phyloP scores from a whole-genome alignment of 1,139 yeast genomes.

The Debaryomyces subglobosus region DNA sequence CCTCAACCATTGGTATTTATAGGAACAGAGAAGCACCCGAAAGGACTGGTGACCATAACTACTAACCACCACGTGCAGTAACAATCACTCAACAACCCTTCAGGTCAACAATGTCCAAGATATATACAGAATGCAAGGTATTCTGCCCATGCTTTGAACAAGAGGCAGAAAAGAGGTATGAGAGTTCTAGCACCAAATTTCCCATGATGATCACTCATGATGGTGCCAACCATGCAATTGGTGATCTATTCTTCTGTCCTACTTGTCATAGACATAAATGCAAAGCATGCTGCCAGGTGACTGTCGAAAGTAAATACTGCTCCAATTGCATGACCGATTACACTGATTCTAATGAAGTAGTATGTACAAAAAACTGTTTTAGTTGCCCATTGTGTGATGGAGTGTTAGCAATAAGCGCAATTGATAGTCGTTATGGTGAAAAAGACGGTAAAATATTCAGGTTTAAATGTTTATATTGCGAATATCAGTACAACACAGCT shows the following conservation, averaged over 20 bases:
- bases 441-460: slow-evolving; percentile 35
- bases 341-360: slow-evolving; percentile 24
- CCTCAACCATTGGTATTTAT: not conserved
- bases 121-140: slow-evolving; percentile 13
- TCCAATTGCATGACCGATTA: slow-evolving; percentile 41
- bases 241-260: slow-evolving; percentile 41
- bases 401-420: slow-evolving; percentile 28
- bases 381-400: slow-evolving; percentile 41
- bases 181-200: not conserved
- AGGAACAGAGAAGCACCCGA: not conserved
- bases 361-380: slow-evolving; percentile 43
- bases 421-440: slow-evolving; percentile 23
- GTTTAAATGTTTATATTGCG: slow-evolving; percentile 38
- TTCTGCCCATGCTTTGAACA: slow-evolving; percentile 10
- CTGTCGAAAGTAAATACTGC: slow-evolving; percentile 36
- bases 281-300: slow-evolving; percentile 26
- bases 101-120: slow-evolving; percentile 12
- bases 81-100: slow-evolving; percentile 2
- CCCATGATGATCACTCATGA: not conserved
- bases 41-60: not conserved
- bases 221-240: not conserved
- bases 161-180: not conserved
- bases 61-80: slow-evolving; percentile 8
- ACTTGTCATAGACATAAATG: slow-evolving; percentile 38
- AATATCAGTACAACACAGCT: slow-evolving; percentile 30